phyloP scores from a whole-genome alignment of 345 rosid species.

The Eucalyptus decipiens region DNA sequence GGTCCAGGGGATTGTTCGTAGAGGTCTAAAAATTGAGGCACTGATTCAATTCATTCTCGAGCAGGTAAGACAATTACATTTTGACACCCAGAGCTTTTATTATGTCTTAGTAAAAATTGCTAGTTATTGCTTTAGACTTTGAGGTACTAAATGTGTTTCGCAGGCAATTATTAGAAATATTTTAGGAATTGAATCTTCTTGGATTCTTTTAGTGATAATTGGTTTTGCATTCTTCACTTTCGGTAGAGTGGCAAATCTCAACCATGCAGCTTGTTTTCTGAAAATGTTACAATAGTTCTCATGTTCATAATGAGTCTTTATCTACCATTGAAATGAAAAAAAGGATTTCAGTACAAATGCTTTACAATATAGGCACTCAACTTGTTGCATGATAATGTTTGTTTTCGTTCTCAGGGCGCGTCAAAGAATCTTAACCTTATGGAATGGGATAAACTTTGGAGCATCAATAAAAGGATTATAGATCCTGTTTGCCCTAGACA shows the following conservation, averaged over 20 bases:
- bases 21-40: conserved; percentile 89
- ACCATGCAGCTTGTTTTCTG: background rate
- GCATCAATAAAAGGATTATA: conserved; percentile 79
- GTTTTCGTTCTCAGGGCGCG: conserved; percentile 51
- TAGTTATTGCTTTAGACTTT: background rate
- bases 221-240: background rate
- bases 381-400: background rate
- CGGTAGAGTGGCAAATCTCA: background rate
- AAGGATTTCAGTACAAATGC: background rate
- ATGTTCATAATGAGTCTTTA: background rate
- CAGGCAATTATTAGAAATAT: background rate
- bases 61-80: conserved; percentile 31
- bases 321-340: background rate
- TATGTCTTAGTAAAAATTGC: background rate
- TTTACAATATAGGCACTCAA: background rate
- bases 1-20: conserved; percentile 89
- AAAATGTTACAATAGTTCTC: background rate
- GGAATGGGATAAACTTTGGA: conserved; percentile 99
- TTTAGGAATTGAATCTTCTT: background rate
- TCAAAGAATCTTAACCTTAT: conserved; percentile 88
- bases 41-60: conserved; percentile 88
- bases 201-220: background rate
- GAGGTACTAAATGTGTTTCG: background rate
- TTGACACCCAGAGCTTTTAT: background rate
- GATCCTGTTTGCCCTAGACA: conserved; percentile 97